These are phyloP conservation scores for Acacia pycnantha DNA, from an alignment of 331 rosid genomes.

Conservation along the genomic window DNA sequence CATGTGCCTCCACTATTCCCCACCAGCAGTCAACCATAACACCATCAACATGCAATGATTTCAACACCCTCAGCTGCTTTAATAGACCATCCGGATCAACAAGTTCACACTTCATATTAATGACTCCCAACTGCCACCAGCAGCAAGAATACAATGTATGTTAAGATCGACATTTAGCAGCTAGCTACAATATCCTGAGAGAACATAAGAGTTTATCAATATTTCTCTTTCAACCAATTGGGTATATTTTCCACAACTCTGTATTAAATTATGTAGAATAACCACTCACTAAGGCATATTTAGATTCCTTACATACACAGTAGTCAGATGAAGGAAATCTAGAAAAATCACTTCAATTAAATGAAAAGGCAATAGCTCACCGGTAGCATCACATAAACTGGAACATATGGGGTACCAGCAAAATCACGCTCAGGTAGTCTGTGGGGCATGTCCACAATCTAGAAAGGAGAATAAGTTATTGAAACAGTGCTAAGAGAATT, in stretches of 20 bases:
- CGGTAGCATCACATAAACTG: slow-evolving; percentile 89
- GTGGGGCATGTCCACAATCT: slow-evolving; percentile 58
- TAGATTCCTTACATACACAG: not conserved
- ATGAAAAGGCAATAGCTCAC: slow-evolving; percentile 51
- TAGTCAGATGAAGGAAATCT: slow-evolving; percentile 1
- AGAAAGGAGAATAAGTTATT: slow-evolving; percentile 29
- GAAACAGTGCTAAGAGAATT: slow-evolving; percentile 22
- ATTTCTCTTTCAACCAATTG: not conserved
- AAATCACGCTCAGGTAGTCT: slow-evolving; percentile 76
- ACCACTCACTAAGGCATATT: slow-evolving; percentile 20
- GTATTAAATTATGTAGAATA: not conserved
- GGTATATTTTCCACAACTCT: not conserved
- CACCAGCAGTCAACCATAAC: slow-evolving; percentile 97
- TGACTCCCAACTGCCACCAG: slow-evolving; percentile 78
- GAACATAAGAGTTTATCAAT: not conserved
- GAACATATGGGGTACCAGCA: slow-evolving; percentile 76
- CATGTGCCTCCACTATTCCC: slow-evolving; percentile 98
- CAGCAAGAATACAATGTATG: slow-evolving; percentile 26
- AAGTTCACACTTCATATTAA: slow-evolving; percentile 90
- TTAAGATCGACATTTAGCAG: slow-evolving; percentile 19
- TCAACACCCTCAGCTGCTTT: slow-evolving; percentile 85
- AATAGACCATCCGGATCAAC: slow-evolving; percentile 86
- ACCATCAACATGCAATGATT: slow-evolving; percentile 83
- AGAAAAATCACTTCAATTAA: slow-evolving; percentile 16
- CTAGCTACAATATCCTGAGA: slow-evolving; percentile 28